Base-by-base conservation (phyloP, 148 eudicot species). In the Oxyria digyna region DNA sequence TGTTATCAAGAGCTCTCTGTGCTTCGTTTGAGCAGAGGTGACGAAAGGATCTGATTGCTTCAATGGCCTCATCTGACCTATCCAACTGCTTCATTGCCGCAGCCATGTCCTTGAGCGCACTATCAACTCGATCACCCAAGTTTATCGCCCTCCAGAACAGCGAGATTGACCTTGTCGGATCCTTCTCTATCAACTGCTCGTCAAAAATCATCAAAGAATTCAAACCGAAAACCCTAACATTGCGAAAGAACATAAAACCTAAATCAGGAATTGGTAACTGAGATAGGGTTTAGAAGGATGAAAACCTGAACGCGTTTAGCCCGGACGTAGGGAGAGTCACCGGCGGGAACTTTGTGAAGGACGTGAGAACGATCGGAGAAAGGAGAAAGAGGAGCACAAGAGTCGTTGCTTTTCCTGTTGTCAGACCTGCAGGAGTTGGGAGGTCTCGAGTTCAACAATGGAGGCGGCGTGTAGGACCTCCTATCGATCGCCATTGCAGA, bases 41-140 rank as follows among this genome's bases (percentile, higher is more conserved):
- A 11, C 96, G 88, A 45, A 91, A 89, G 3, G 97, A 91, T 67
- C 77, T 89, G 37, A 92, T 83, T 1, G 96, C 94, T 62, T 92
- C 97, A 20, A 92, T 81, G 3, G 97, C 97, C 72, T 92, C 97
- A n/a, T 92, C 91, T 0, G 96, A 78, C 9, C 96, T 82, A 68
- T 87, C 67, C 71, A 85, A 69, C 71, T 92, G 96, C 37, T 89
- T 89, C 93, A 92, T 92, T 29, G 84, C 96, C 24, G 82, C 79
- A 6, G 97, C 91, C 96, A 92, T 92, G 72, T 92, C 97, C 75
- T 92, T 92, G 32, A 92, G 62, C 26, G 97, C 96, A 79, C 97
- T 92, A 64, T 85, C 96, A 26, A 92, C 86, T 32, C 91, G 76
- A 79, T 92, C 97, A 14, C 97, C 96, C 0, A 90, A 67, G 72